Conservation (phyloP, 2,329 filamentous ascomycete genomes). For the Annulohypoxylon truncatum region DNA sequence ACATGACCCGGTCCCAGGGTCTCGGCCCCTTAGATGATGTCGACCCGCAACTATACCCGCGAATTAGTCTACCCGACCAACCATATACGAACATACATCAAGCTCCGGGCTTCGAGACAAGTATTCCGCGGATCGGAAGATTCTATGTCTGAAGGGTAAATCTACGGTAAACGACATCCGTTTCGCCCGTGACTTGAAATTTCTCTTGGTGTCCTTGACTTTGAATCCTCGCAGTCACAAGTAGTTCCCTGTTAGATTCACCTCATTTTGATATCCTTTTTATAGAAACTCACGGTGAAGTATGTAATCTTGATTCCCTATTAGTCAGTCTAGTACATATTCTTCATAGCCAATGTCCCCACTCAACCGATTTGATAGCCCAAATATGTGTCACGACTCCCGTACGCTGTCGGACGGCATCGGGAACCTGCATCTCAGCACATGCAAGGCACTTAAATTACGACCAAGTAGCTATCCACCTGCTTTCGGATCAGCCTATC, state of each 20-base stretch:
- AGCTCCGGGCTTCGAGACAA: slow-evolving; percentile 7
- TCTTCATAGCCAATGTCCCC: not conserved
- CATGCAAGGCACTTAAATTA: slow-evolving; percentile 43
- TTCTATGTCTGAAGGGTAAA: slow-evolving; percentile 32
- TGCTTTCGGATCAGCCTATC: slow-evolving; percentile 1
- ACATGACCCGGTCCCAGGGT: slow-evolving; percentile 8
- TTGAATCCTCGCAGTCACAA: not conserved
- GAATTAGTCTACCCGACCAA: not conserved
- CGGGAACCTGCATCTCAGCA: slow-evolving; percentile 39
- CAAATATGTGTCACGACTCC: slow-evolving; percentile 33
- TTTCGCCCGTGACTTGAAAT: slow-evolving; percentile 20
- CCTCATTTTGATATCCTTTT: not conserved
- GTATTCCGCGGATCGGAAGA: slow-evolving; percentile 26
- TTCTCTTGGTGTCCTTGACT: not conserved
- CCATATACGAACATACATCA: slow-evolving; percentile 1
- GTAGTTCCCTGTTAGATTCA: not conserved
- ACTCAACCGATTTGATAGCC: slow-evolving; percentile 7
- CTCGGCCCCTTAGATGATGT: slow-evolving; percentile 28
- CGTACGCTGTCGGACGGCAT: slow-evolving; percentile 41
- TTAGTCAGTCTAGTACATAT: not conserved
- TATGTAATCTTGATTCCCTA: not conserved
- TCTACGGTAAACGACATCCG: slow-evolving; percentile 31
- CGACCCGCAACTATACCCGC: slow-evolving; percentile 34
- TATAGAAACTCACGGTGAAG: not conserved
- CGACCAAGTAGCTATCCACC: slow-evolving; percentile 22